A percentile compares a stretch with the other conserved stretches of the same genome.
Evolutionary conservation across 257 asterid species (phyloP).

Genomic region (Linderniella brevidens): DNA sequence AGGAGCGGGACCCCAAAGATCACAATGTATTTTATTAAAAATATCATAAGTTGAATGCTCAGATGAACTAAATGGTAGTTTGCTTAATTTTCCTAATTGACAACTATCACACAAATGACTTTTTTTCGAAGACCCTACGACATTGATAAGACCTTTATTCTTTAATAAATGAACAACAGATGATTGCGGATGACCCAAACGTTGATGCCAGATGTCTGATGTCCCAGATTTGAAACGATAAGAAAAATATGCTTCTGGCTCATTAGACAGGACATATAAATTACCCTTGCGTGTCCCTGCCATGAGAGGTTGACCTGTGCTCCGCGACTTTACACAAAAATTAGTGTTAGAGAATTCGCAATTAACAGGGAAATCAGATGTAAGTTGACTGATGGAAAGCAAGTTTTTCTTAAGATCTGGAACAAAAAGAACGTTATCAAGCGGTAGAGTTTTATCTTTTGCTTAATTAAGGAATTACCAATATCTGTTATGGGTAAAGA

Average conservation of each 20-base stretch:
- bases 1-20: slow-evolving; percentile 7
- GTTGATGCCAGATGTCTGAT: slow-evolving; percentile 7
- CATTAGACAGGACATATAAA: not conserved
- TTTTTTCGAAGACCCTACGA: slow-evolving; percentile 1
- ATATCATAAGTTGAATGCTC: not conserved
- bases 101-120: slow-evolving; percentile 6
- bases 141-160: slow-evolving; percentile 10
- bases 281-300: slow-evolving; percentile 3
- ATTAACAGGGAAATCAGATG: not conserved
- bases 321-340: no score
- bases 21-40: slow-evolving; percentile 9
- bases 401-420: not conserved
- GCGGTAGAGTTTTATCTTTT: not conserved
- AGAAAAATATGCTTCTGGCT: slow-evolving; percentile 3
- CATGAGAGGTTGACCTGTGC: no score
- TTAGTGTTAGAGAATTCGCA: slow-evolving; percentile 3
- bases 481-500: not conserved
- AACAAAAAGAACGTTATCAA: not conserved
- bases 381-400: not conserved
- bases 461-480: no score
- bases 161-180: not conserved
- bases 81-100: slow-evolving; percentile 1
- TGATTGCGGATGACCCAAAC: slow-evolving; percentile 10
- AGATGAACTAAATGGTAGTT: not conserved
- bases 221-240: not conserved